Evolutionary conservation across 371 early-diverging fungal genomes (phyloP).

Genomic region (Mucor ambiguus): DNA sequence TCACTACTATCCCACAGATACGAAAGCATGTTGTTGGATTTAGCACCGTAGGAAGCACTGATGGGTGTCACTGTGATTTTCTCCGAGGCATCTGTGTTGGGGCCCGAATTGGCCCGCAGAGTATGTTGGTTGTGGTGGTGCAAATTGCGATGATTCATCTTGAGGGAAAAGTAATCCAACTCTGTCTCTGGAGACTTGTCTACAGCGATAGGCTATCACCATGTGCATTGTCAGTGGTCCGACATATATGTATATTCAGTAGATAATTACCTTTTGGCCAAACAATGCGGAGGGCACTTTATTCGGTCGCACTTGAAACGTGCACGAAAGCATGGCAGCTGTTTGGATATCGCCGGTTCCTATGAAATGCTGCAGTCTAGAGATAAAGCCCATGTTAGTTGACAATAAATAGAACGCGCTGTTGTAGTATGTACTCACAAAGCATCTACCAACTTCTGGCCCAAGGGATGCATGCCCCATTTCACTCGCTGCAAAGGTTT

Average conservation of each 20-base stretch:
- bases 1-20: slow-evolving; percentile 41
- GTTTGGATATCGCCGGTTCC: slow-evolving; percentile 82
- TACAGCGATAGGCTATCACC: slow-evolving; percentile 14
- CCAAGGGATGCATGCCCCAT: slow-evolving; percentile 81
- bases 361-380: slow-evolving; percentile 68
- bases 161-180: slow-evolving; percentile 33
- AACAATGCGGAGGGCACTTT: slow-evolving; percentile 23
- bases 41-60: slow-evolving; percentile 41
- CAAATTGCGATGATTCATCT: slow-evolving; percentile 7
- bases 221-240: not conserved
- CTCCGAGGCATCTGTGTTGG: slow-evolving; percentile 10
- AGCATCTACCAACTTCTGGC: slow-evolving; percentile 59
- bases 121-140: not conserved
- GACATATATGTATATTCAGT: no score
- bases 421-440: no score
- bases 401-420: no score
- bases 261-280: slow-evolving; percentile 20
- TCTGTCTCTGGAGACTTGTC: slow-evolving; percentile 26
- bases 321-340: slow-evolving; percentile 80
- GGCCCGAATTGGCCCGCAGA: slow-evolving; percentile 19
- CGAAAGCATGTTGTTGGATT: slow-evolving; percentile 29
- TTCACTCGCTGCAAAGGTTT: slow-evolving; percentile 41
- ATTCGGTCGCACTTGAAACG: slow-evolving; percentile 47
- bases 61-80: slow-evolving; percentile 11
- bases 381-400: not conserved